Evolutionary conservation across 805 yeast species (phyloP), one percentile per base, ranked within the genome.

Genomic region (Starmerella tilneyi): DNA sequence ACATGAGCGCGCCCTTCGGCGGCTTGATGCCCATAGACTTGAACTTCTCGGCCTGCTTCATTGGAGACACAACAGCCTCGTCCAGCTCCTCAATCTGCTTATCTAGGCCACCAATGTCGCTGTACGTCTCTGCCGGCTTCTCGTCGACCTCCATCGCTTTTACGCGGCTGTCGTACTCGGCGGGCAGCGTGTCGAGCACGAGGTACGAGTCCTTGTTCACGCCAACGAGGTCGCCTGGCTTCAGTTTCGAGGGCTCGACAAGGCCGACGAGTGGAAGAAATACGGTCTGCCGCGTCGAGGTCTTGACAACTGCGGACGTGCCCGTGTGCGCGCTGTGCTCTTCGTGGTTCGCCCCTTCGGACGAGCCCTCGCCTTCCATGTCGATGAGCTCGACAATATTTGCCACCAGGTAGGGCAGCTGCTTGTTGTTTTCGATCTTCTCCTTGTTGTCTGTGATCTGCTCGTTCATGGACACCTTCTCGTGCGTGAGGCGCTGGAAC

Each of bases 121-220:
- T 79, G 61, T 92, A 92, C 9, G 95, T 85, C 64, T 92, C 98
- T 1, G 94, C 82, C 48, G 99, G 99, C 62, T 89, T 88, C 67
- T 92, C 98, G 63, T 92, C 99, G 42, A 92, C 98, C 65, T 92
- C 98, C 99, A 92, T 84, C 11, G 97, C 97, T 68, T 92, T 92
- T 43, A 92, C 99, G 58, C 98, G 76, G 45, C 94, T 82, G 64
- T 92, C 99, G 62, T 92, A 92, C 66, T 92, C 98, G 2, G 96
- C 86, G 9, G 98, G 98, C 54, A 92, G 71, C 7, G 94, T 86
- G 66, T 92, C 98, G 56, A 92, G 72, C 44, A 92, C 82, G 55
- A 92, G 73, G 61, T 88, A 92, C 7, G 96, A 84, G 63, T 92
- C 99, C 67, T 92, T 92, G 65, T 92, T 92, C 45, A 92, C 98